Percentiles rank a stretch among this genome's conserved stretches.
Evolutionary conservation across 305 asterid species (phyloP).

Genomic region (Nicotiana rustica): DNA sequence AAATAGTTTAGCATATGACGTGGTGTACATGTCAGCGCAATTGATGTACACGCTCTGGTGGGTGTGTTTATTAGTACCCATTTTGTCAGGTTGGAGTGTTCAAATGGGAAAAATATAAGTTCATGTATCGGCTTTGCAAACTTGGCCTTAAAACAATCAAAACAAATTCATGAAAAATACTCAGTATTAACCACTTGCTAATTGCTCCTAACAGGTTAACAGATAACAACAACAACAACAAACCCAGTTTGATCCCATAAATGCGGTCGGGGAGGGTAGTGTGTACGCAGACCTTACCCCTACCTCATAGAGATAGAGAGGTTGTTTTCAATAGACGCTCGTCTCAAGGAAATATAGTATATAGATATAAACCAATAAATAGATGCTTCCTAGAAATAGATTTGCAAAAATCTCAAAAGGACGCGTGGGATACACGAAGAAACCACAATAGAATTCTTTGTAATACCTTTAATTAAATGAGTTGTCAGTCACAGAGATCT

Average conservation of each 20-base stretch:
- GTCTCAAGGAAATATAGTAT: background rate
- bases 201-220: background rate
- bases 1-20: no score
- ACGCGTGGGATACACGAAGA: background rate
- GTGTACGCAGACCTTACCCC: no score
- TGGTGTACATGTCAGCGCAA: no score
- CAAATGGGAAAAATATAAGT: no score
- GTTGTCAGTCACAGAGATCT: background rate
- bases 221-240: background rate
- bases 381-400: background rate
- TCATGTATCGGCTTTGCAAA: no score
- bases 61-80: no score
- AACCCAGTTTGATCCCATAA: no score
- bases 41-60: no score
- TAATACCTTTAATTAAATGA: background rate
- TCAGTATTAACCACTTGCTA: background rate
- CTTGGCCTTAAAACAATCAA: background rate
- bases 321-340: no score
- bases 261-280: no score
- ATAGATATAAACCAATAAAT: background rate
- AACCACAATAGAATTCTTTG: background rate
- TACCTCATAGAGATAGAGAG: no score
- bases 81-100: no score
- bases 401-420: background rate
- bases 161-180: constrained; percentile 14